These are phyloP conservation scores for Schoenoplectus tabernaemontani DNA, from an alignment of 202 grass and related monocot genomes.

Conservation along the genomic window DNA sequence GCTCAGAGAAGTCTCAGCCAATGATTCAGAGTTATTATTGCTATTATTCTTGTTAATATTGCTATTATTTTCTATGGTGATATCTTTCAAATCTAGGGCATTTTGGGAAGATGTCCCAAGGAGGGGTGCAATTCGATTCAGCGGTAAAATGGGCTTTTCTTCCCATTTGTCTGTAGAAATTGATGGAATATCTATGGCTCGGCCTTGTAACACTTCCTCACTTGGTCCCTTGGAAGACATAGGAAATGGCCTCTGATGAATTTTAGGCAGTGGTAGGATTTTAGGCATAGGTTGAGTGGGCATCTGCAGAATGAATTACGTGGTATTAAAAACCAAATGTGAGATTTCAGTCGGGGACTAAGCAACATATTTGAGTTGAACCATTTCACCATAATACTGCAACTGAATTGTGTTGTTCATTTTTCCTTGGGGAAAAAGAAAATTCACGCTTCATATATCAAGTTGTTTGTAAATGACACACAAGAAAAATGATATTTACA, in stretches of 20 bases:
- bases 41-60: slow-evolving; percentile 43
- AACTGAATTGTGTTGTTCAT: background rate
- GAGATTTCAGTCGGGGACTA: background rate
- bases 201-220: slow-evolving; percentile 41
- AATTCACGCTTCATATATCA: background rate
- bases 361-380: background rate
- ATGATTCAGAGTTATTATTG: slow-evolving; percentile 31
- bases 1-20: slow-evolving; percentile 66
- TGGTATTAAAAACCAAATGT: slow-evolving; percentile 7
- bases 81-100: slow-evolving; percentile 20
- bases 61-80: slow-evolving; percentile 30
- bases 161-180: slow-evolving; percentile 73
- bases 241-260: slow-evolving; percentile 41
- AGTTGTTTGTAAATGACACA: background rate
- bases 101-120: slow-evolving; percentile 47
- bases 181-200: slow-evolving; percentile 41
- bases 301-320: slow-evolving; percentile 43
- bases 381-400: background rate
- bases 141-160: slow-evolving; percentile 49
- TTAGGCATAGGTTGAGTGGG: slow-evolving; percentile 43
- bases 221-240: slow-evolving; percentile 28
- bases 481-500: background rate
- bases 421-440: background rate
- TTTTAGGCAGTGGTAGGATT: slow-evolving; percentile 47
- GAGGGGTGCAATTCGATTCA: slow-evolving; percentile 59